These are phyloP conservation scores for Talaromyces islandicus DNA, from an alignment of 2,329 filamentous ascomycete species.

Conservation along the genomic window DNA sequence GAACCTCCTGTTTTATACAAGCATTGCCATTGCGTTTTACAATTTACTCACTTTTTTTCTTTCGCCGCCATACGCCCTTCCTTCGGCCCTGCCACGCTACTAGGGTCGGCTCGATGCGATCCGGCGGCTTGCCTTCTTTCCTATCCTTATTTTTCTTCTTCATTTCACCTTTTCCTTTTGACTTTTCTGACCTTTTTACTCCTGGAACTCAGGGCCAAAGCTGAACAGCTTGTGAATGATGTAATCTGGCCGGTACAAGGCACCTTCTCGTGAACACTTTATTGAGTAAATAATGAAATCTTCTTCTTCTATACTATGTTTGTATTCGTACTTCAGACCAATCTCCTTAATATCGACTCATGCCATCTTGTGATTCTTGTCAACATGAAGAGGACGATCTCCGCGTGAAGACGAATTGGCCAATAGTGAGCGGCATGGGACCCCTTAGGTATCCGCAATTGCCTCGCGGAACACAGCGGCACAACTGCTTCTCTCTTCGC, in stretches of 20 bases:
- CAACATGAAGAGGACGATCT: background rate
- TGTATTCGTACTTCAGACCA: background rate
- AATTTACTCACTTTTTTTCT: conserved; percentile 4
- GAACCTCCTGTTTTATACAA: background rate
- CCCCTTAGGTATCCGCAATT: conserved; percentile 3
- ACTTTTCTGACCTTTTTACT: conserved; percentile 7
- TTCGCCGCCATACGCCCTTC: conserved; percentile 13
- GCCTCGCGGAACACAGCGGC: background rate
- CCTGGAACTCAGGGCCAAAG: conserved; percentile 14
- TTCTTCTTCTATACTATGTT: background rate
- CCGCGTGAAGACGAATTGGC: background rate
- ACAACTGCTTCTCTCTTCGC: background rate
- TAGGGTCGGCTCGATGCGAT: conserved; percentile 24
- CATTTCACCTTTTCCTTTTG: conserved; percentile 15
- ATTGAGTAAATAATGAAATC: conserved; percentile 1
- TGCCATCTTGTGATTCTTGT: background rate
- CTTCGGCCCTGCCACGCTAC: conserved; percentile 34
- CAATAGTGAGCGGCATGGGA: conserved; percentile 1
- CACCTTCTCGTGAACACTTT: background rate
- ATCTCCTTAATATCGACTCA: too few species aligned
- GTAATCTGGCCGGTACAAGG: background rate
- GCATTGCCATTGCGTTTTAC: conserved; percentile 1
- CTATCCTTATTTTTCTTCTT: conserved; percentile 11
- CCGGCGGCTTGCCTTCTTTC: background rate
- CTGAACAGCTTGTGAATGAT: background rate